Evolutionary conservation across 148 eudicot genomes (phyloP).

Genomic region (Talinum fruticosum): DNA sequence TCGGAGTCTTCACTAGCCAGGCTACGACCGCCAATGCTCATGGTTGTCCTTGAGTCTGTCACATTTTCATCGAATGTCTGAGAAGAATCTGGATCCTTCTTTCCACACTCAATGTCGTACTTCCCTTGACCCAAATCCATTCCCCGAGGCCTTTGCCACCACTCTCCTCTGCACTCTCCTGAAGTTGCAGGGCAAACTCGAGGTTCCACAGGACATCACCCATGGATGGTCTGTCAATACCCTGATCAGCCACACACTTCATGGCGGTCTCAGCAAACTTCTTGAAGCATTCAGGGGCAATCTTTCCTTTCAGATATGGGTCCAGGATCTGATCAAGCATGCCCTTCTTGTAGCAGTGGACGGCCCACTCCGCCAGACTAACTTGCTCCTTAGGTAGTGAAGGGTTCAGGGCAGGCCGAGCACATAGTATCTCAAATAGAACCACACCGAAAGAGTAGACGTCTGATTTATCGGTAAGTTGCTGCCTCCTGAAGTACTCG

Average conservation of each 20-base stretch:
- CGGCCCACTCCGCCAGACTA: constrained; percentile 92
- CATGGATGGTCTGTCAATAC: constrained; percentile 95
- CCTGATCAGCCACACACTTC: constrained; percentile 87
- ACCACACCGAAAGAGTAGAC: constrained; percentile 96
- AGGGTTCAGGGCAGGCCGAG: constrained; percentile 93
- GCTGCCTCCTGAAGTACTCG: constrained; percentile 90
- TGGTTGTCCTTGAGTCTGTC: constrained; percentile 75
- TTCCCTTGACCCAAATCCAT: constrained; percentile 47
- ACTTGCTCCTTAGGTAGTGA: constrained; percentile 91
- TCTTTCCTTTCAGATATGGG: constrained; percentile 81
- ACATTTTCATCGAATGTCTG: constrained; percentile 49
- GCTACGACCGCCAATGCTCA: constrained; percentile 90
- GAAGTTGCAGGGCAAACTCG: constrained; percentile 89
- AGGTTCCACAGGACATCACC: constrained; percentile 97
- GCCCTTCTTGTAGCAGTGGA: constrained; percentile 77
- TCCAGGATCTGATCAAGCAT: constrained; percentile 74
- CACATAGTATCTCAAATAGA: constrained; percentile 83
- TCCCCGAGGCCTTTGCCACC: constrained; percentile 48
- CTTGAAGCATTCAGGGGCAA: constrained; percentile 85
- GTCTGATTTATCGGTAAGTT: constrained; percentile 88
- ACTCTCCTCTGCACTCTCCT: constrained; percentile 84
- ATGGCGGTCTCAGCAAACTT: constrained; percentile 89
- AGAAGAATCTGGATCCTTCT: constrained; percentile 54
- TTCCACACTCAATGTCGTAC: constrained; percentile 42
- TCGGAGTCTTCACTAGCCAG: constrained; percentile 83